Evolutionary conservation across 768 basidiomycete species (phyloP), one percentile per base, ranked within the genome.

Genomic region (Suillus subaureus): DNA sequence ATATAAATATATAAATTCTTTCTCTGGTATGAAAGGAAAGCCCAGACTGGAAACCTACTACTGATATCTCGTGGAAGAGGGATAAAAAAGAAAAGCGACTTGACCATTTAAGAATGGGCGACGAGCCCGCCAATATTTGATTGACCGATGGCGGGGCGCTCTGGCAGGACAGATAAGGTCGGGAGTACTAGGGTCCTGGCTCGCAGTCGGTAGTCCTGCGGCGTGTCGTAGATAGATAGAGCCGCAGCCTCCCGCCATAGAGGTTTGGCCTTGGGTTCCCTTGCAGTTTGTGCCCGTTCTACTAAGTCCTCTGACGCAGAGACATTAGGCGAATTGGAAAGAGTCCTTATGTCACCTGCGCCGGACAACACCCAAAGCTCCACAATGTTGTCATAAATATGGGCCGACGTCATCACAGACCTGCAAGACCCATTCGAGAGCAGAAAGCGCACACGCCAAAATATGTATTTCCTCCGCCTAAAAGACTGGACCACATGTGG

Each of bases 61-160:
- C 57, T 40, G 18, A 26, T 58, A 58, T 28, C 26, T 40, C 16
- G 39, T n/a, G 39, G 57, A 40, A 58, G 57, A 58, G 57, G 23
- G 39, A 40, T 40, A 16, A 58, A 40, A n/a, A 40, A 58, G 7
- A 26, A 21, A 5, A n/a, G 9, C 6, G 12, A 56, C 23, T 37
- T 6, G n/a, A 37, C 13, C 4, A 26, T 57, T 31, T 21, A 54
- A 9, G 31, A 55, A 55, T 35, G 33, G 9, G 28, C 7, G 21
- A 55, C 12, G 11, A n/a, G n/a, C n/a, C n/a, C n/a, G n/a, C n/a
- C n/a, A n/a, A n/a, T n/a, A n/a, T n/a, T n/a, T n/a, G n/a, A n/a
- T n/a, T n/a, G n/a, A n/a, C n/a, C n/a, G n/a, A n/a, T n/a, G n/a
- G n/a, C n/a, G n/a, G n/a, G n/a, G n/a, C n/a, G n/a, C n/a, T n/a